These are phyloP conservation scores for Endocalyx cinctus DNA, from an alignment of 2,329 filamentous ascomycete species.

Conservation along the genomic window DNA sequence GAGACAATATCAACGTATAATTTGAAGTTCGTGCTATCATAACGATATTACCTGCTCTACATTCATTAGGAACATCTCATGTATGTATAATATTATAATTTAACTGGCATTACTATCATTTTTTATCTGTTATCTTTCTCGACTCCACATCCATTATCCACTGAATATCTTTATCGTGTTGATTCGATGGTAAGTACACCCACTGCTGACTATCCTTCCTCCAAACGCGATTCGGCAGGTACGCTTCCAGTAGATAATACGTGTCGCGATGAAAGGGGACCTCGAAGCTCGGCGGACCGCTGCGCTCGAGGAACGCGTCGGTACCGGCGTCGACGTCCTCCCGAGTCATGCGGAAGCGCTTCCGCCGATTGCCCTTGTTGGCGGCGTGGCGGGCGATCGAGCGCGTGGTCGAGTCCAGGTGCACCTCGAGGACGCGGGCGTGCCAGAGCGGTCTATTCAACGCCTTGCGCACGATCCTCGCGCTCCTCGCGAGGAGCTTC, in stretches of 20 bases:
- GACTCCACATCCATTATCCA: too few relatives aligned
- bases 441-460: conserved; percentile 45
- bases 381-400: conserved; percentile 41
- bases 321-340: conserved; percentile 41
- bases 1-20: too few relatives aligned
- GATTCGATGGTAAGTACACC: conserved; percentile 40
- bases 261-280: conserved; percentile 52
- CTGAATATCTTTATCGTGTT: conserved; percentile 37
- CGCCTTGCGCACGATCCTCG: conserved; percentile 39
- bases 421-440: conserved; percentile 42
- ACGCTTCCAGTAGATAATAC: conserved; percentile 56
- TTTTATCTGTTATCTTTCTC: too few relatives aligned
- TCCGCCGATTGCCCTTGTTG: conserved; percentile 44
- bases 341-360: conserved; percentile 40
- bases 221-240: conserved; percentile 54
- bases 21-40: too few relatives aligned
- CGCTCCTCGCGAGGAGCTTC: conserved; percentile 37
- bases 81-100: too few relatives aligned
- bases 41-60: too few relatives aligned
- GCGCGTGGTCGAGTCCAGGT: conserved; percentile 41
- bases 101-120: too few relatives aligned
- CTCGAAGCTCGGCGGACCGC: conserved; percentile 46
- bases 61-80: too few relatives aligned
- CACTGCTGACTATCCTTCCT: conserved; percentile 38
- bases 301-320: conserved; percentile 46